phyloP scores from a whole-genome alignment of 352 stramenopile species.

The Phytophthora brassicae region DNA sequence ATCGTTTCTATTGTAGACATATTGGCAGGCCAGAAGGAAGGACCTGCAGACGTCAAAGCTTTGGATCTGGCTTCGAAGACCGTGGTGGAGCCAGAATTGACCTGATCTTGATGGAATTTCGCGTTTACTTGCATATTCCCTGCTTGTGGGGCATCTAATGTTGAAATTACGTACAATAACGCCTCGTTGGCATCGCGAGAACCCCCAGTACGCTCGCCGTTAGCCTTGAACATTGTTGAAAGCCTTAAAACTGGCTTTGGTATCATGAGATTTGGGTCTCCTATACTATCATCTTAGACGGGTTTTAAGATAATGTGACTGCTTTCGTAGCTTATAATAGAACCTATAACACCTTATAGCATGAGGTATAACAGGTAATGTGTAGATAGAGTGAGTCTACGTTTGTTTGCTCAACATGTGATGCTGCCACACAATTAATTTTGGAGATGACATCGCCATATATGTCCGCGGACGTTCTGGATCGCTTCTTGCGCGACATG shows the following conservation, averaged over 20 bases:
- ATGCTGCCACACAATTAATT: background rate
- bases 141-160: background rate
- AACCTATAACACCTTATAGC: no score
- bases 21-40: constrained; percentile 20
- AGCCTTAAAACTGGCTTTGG: no score
- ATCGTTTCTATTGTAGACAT: background rate
- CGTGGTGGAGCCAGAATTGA: background rate
- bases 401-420: background rate
- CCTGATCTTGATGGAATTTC: background rate
- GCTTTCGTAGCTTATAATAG: no score
- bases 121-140: background rate
- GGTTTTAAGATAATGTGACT: no score
- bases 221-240: background rate
- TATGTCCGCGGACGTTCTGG: constrained; percentile 8
- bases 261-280: no score
- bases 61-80: background rate
- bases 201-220: background rate
- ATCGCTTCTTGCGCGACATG: constrained; percentile 27
- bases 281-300: no score
- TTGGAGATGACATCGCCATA: background rate
- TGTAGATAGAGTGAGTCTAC: no score
- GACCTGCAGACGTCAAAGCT: background rate
- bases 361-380: no score
- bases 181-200: background rate
- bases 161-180: background rate